Percentiles rank a stretch among this genome's conserved stretches.
Evolutionary conservation across 352 stramenopile genomes (phyloP).

Genomic region (Pythium insidiosum): DNA sequence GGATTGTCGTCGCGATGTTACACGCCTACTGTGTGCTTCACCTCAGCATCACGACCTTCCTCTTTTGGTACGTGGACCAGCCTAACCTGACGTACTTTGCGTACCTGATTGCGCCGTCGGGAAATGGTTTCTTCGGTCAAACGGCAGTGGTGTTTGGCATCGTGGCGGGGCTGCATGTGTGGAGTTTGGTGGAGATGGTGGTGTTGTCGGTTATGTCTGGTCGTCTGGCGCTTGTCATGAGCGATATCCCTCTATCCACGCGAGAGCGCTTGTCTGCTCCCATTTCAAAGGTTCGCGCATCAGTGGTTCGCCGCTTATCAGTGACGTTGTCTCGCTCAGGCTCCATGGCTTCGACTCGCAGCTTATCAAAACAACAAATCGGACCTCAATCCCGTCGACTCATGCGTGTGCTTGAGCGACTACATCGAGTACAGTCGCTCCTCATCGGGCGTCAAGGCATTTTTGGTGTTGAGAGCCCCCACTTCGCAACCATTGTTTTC

Average conservation of each 20-base stretch:
- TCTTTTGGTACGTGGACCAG: slow-evolving; percentile 16
- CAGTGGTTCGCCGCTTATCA: too few species aligned
- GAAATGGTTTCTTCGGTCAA: slow-evolving; percentile 3
- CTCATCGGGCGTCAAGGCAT: slow-evolving; percentile 9
- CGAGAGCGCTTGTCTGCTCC: not conserved
- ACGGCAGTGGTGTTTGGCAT: slow-evolving; percentile 8
- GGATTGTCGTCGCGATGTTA: not conserved
- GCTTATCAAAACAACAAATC: too few species aligned
- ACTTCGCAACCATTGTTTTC: slow-evolving; percentile 20
- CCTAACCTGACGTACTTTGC: slow-evolving; percentile 21
- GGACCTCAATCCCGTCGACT: too few species aligned
- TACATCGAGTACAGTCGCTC: too few species aligned
- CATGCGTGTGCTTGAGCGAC: too few species aligned
- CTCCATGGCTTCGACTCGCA: too few species aligned
- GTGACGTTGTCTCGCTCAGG: too few species aligned
- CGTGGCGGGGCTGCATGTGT: not conserved
- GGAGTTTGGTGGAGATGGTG: not conserved
- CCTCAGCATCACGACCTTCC: not conserved
- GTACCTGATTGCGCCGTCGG: slow-evolving; percentile 5
- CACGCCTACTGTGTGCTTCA: not conserved
- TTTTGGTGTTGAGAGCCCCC: slow-evolving; percentile 28
- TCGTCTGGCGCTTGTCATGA: not conserved
- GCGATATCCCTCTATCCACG: not conserved
- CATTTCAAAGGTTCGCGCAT: too few species aligned
- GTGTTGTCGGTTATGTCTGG: not conserved